Base-by-base conservation (phyloP, 768 basidiomycete species). In the Russula sp. region DNA sequence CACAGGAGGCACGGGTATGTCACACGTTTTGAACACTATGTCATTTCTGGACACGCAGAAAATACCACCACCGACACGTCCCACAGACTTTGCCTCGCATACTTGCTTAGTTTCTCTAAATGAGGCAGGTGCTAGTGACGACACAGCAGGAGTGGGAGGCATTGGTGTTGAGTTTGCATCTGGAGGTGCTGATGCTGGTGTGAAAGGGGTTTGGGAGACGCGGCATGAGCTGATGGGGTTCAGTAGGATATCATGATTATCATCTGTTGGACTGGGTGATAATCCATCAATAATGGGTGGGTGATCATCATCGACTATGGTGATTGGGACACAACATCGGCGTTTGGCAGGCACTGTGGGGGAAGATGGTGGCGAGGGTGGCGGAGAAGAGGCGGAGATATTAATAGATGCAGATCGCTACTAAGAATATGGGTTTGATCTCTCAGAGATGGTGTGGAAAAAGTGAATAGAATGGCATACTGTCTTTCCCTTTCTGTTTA, bases 41-140 rank as follows among this genome's bases (percentile, higher is more conserved):
- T 80, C 82, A 20, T 82, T 76, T 1, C 90, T 90, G 14, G 83
- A 79, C 3, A 79, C 75, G 30, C 84, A 81, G 75, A 92, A 89
- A 57, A 92, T 87, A 0, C 89, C 90, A 9, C 89, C 90, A 0
- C 87, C 84, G 3, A 84, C 81, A 46, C 78, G 78, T 60, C 76
- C 20, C 69, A 74, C 63, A 60, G 63, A 57, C 14, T 74, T 74
- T 50, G 60, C 77, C 16, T 84, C 81, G 30, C 88, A 82, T 0
- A 77, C 78, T 59, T 81, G 77, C 69, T 86, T 88, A 5, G 82
- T 85, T 30, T 86, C 82, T 64, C 78, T 74, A 73, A 88, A 89
- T 2, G 83, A 79, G 5, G 71, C 36, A 2, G 72, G 50, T 63
- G 68, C n/a, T 66, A 71, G 57, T 3, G 61, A 56, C 30, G 50